Conservation (phyloP, 805 yeast species). For the Yamadazyma philogaea region DNA sequence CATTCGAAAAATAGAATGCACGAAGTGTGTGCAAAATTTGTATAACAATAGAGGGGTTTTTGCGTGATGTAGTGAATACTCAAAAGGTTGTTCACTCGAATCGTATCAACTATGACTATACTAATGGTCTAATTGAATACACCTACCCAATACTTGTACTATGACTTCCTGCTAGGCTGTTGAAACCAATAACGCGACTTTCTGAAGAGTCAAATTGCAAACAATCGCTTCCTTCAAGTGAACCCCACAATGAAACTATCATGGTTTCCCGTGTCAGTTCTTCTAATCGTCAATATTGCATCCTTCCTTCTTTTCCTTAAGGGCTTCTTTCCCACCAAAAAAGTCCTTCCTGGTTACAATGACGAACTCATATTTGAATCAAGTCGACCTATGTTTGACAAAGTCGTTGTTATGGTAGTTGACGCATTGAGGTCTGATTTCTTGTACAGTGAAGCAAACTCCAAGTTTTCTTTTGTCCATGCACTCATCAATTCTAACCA, state of each 20-base stretch:
- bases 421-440: conserved; percentile 94
- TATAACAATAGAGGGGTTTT: no score
- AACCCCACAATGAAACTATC: conserved; percentile 1
- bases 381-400: conserved; percentile 51
- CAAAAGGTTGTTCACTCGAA: no score
- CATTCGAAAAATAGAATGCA: no score
- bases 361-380: conserved; percentile 19
- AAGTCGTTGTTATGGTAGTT: conserved; percentile 76
- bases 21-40: no score
- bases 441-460: conserved; percentile 54
- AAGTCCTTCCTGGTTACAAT: conserved; percentile 60
- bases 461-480: conserved; percentile 70
- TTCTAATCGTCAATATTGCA: conserved; percentile 18
- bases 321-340: conserved; percentile 94
- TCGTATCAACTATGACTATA: no score
- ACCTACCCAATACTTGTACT: not conserved
- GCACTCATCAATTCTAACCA: conserved; percentile 56
- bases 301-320: conserved; percentile 64
- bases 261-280: conserved; percentile 5
- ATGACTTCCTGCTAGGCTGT: not conserved
- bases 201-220: not conserved
- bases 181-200: not conserved
- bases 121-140: not conserved
- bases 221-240: not conserved
- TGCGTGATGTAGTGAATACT: no score